A percentile compares a stretch with the other conserved stretches of the same genome.
These are phyloP conservation scores for Trametes maxima DNA, from an alignment of 768 basidiomycete genomes.

Conservation along the genomic window DNA sequence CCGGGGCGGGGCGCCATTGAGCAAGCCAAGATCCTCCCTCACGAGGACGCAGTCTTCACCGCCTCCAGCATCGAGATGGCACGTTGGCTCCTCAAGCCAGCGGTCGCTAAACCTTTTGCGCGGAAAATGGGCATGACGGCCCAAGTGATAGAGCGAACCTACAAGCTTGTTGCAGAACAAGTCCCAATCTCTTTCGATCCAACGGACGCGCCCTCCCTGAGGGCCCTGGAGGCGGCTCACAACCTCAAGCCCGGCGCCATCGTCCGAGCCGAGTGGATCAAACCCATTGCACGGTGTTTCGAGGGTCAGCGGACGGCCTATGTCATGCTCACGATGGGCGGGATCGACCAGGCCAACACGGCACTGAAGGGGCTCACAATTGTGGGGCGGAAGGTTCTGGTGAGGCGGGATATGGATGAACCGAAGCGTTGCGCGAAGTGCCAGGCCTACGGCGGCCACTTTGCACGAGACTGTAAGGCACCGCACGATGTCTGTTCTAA, in stretches of 20 bases:
- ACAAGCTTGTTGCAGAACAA: conserved; percentile 3
- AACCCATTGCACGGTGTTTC: conserved; percentile 20
- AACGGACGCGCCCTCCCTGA: not conserved
- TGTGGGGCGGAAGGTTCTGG: conserved; percentile 14
- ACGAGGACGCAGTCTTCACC: conserved; percentile 6
- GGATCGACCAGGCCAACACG: conserved; percentile 28
- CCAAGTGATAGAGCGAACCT: conserved; percentile 8
- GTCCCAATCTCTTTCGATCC: conserved; percentile 8
- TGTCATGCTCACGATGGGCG: conserved; percentile 27
- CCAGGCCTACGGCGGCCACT: conserved; percentile 24
- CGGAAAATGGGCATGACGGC: conserved; percentile 4
- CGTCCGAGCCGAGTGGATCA: conserved; percentile 30
- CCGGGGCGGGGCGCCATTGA: not conserved
- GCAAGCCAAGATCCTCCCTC: not conserved
- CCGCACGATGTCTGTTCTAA: conserved; percentile 21
- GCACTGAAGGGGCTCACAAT: conserved; percentile 29
- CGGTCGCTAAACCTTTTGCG: conserved; percentile 2
- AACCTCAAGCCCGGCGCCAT: not conserved
- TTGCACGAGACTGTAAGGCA: conserved; percentile 20
- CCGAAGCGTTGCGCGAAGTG: conserved; percentile 33
- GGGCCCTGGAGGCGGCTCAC: not conserved
- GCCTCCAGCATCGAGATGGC: not conserved
- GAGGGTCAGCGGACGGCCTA: conserved; percentile 29
- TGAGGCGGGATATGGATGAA: conserved; percentile 26
- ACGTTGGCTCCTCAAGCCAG: not conserved